Conservation (phyloP, 352 stramenopile species). For the Blastocystis sp. region DNA sequence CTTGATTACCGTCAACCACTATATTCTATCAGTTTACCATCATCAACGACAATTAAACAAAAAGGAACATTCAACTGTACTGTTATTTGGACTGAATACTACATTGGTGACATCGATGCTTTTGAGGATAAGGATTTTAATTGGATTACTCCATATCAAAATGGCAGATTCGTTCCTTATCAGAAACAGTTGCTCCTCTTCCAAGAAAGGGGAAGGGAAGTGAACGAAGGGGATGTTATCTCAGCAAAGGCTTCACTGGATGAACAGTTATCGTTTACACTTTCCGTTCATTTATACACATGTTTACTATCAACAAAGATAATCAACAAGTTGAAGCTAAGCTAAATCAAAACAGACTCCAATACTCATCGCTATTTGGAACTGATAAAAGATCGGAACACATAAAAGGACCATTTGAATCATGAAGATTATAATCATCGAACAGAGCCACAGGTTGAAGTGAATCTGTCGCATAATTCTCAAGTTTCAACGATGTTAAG, state of each 20-base stretch:
- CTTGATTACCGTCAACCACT: conserved; percentile 28
- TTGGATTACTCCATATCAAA: conserved; percentile 25
- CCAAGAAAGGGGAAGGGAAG: not conserved
- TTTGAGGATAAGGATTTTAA: conserved; percentile 32
- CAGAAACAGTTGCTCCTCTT: conserved; percentile 57
- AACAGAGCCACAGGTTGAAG: no score
- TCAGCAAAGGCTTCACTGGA: not conserved
- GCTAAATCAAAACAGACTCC: no score
- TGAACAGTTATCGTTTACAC: not conserved
- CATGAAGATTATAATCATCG: no score
- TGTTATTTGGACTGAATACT: conserved; percentile 46
- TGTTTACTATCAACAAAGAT: no score
- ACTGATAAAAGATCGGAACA: no score
- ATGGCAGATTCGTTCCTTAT: conserved; percentile 14
- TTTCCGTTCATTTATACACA: not conserved
- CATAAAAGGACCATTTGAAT: no score
- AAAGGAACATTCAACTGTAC: conserved; percentile 1
- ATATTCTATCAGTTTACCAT: conserved; percentile 1
- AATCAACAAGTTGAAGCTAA: no score
- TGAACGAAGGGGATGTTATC: conserved; percentile 38
- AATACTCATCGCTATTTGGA: no score
- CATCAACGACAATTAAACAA: not conserved
- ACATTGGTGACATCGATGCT: not conserved
- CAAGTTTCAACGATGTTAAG: no score
- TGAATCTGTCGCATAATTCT: no score